Conservation (phyloP, 2,329 filamentous ascomycete genomes). For the Exserohilum turcica region DNA sequence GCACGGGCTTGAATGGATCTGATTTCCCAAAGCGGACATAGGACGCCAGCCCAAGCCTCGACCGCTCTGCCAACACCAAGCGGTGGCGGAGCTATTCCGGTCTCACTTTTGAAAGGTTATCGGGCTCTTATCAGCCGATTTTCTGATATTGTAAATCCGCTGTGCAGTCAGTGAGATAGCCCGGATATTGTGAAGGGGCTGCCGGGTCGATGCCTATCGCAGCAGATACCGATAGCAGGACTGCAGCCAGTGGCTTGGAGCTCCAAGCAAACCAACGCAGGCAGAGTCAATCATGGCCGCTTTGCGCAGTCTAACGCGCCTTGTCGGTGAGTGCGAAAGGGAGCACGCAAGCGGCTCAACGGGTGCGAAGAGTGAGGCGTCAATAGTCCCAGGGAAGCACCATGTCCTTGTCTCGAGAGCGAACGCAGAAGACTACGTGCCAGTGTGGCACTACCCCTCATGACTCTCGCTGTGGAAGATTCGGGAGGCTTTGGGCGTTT, state of each 20-base stretch:
- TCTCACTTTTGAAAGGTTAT: conserved; percentile 20
- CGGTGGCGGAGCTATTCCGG: conserved; percentile 17
- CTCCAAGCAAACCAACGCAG: neutral
- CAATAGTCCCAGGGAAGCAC: conserved; percentile 2
- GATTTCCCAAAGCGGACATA: conserved; percentile 38
- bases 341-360: neutral
- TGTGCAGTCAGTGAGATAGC: conserved; percentile 4
- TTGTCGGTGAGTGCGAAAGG: neutral
- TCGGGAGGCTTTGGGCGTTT: conserved; percentile 19
- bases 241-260: neutral
- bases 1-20: conserved; percentile 37
- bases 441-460: conserved; percentile 17
- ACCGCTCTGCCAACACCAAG: conserved; percentile 24
- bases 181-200: conserved; percentile 9
- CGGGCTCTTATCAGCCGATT: conserved; percentile 17
- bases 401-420: conserved; percentile 2
- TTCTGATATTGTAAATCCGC: conserved; percentile 9
- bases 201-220: neutral
- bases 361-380: conserved; percentile 1
- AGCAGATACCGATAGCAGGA: conserved; percentile 1
- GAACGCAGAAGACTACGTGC: neutral
- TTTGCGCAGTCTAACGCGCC: neutral
- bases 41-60: conserved; percentile 25
- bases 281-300: neutral
- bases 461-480: neutral